Base-by-base conservation (phyloP, 495 filamentous ascomycete species). In the Daldinia grandis region DNA sequence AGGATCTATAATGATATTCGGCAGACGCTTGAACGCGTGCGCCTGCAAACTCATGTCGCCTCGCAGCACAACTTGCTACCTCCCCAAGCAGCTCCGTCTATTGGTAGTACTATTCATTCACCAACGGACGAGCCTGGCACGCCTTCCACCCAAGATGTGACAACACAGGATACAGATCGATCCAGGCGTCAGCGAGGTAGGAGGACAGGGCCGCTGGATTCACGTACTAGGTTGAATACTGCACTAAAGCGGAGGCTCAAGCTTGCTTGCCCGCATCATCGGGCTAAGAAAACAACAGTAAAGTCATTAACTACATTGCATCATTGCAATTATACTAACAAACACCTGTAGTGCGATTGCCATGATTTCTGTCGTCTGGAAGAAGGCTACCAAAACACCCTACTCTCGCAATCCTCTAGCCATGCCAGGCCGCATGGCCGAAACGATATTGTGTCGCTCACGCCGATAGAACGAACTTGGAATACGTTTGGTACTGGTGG, bases 1-100 rank as follows among this genome's bases (percentile, higher is more conserved):
- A 68, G 58, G 4, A 62, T 79, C 4, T 83, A 81, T 56, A 78
- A 81, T 58, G 62, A 74, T 9, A 77, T 72, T 35, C 71, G 76
- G 4, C 51, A 70, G 49, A 57, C 69, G 12, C 67, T 72, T 58
- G 75, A 79, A 30, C 66, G 68, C 31, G 4, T 30, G 19, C 47
- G 54, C 51, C 59, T 75, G 6, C 67, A 75, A 37, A 58, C 57
- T 17, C 69, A 75, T 63, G 58, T 74, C 21, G 53, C 61, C 19
- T 65, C 57, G 6, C 68, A 75, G 35, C 68, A 71, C n/a, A 69
- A 40, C 50, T 62, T 59, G 5, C 49, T 58, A 33, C 70, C 58
- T 35, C 62, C 61, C 28, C 38, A 47, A 2, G 31, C 58, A n/a
- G 56, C 73, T 47, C 66, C 62, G 28, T 69, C 69, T 31, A 44